These are phyloP conservation scores for Claviceps sp. DNA, from an alignment of 2,329 filamentous ascomycete genomes.

Conservation along the genomic window DNA sequence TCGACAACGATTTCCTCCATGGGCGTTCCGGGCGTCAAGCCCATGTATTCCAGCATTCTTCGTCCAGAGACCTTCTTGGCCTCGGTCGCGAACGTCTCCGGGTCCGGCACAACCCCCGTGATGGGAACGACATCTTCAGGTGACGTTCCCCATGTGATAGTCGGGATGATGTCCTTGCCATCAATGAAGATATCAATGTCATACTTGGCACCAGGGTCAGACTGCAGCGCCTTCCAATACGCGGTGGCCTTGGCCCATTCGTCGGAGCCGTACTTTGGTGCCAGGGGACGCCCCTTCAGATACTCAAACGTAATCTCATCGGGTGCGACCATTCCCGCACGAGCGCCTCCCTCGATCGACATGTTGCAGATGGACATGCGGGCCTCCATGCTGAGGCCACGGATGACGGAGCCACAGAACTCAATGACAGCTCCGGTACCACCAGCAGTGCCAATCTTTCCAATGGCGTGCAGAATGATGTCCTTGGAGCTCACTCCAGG, in stretches of 20 bases:
- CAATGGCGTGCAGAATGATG: conserved; percentile 84
- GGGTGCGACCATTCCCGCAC: conserved; percentile 93
- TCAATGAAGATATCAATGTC: conserved; percentile 84
- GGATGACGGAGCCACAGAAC: conserved; percentile 91
- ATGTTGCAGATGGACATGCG: conserved; percentile 99
- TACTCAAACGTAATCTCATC: conserved; percentile 93
- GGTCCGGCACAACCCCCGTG: conserved; percentile 77
- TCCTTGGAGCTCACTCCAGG: conserved; percentile 95
- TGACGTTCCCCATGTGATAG: conserved; percentile 92
- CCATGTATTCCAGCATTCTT: conserved; percentile 92
- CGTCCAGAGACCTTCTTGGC: conserved; percentile 68
- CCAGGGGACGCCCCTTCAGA: conserved; percentile 79
- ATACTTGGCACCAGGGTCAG: conserved; percentile 78
- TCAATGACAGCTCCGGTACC: conserved; percentile 93
- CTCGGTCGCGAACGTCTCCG: conserved; percentile 71
- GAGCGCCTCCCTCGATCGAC: conserved; percentile 91
- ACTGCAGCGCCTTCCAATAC: conserved; percentile 80
- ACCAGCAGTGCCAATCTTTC: conserved; percentile 85
- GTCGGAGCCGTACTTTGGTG: conserved; percentile 68
- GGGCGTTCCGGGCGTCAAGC: conserved; percentile 67
- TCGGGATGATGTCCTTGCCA: conserved; percentile 84
- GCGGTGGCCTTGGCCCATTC: conserved; percentile 81
- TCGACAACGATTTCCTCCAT: conserved; percentile 89
- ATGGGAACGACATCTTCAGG: conserved; percentile 96
- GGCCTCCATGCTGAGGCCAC: conserved; percentile 82